Percentiles rank a stretch among this genome's conserved stretches.
phyloP scores from a whole-genome alignment of 139 green algal species.

The Ettlia oleoabundans region DNA sequence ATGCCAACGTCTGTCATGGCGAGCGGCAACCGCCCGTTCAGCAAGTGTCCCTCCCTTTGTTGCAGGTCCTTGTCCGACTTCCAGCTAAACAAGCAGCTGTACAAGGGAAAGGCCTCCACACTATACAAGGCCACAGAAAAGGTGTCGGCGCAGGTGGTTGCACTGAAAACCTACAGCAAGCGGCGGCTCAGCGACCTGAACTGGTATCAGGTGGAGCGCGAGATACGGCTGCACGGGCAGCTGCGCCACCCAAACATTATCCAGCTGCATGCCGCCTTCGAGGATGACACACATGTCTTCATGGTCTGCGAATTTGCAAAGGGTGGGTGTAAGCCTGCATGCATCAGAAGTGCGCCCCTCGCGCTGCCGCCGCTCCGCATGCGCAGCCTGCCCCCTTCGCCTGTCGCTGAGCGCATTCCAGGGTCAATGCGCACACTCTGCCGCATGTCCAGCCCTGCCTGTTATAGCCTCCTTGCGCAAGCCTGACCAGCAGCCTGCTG shows the following conservation, averaged over 20 bases:
- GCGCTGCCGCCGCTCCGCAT: no score
- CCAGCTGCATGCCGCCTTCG: conserved; percentile 76
- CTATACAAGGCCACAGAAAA: conserved; percentile 70
- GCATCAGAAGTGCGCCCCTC: not conserved
- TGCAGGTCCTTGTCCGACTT: conserved; percentile 73
- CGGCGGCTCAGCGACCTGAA: conserved; percentile 71
- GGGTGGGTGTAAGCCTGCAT: conserved; percentile 25
- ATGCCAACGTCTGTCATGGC: no score
- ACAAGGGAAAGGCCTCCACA: conserved; percentile 73
- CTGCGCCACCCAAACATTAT: conserved; percentile 77
- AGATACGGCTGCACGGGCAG: conserved; percentile 74
- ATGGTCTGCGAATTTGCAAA: conserved; percentile 81
- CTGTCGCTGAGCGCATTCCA: no score
- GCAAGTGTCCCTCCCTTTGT: not conserved
- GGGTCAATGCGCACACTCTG: no score
- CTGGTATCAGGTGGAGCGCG: conserved; percentile 74
- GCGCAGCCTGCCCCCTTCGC: no score
- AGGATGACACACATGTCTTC: conserved; percentile 79
- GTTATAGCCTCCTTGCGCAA: no score
- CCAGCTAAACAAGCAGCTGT: conserved; percentile 74
- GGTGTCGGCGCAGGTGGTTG: conserved; percentile 52
- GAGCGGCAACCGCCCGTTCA: not conserved
- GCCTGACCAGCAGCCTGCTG: no score
- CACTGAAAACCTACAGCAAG: conserved; percentile 83
- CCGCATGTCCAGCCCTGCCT: no score